Evolutionary conservation across 2,329 filamentous ascomycete genomes (phyloP).

Genomic region (Aureobasidium musti): DNA sequence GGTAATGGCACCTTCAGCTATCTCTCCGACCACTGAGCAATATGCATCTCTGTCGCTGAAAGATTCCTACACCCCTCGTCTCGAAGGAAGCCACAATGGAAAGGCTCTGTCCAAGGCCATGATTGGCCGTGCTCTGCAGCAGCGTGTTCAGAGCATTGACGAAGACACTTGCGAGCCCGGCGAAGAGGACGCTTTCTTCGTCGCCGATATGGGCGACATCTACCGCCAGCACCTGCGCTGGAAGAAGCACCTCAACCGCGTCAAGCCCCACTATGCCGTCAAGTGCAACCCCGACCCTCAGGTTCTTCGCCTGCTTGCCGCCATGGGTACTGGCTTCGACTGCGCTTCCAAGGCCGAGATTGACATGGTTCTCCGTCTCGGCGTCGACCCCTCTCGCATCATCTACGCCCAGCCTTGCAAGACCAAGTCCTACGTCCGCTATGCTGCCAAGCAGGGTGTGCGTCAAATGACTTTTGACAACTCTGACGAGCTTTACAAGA

Average conservation of each 20-base stretch:
- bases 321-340: constrained; percentile 92
- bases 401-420: constrained; percentile 99
- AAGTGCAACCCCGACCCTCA: constrained; percentile 97
- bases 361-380: constrained; percentile 81
- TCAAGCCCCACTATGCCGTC: constrained; percentile 97
- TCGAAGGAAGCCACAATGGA: constrained; percentile 47
- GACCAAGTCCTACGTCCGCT: constrained; percentile 96
- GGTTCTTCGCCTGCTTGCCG: constrained; percentile 82
- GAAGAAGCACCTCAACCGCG: constrained; percentile 89
- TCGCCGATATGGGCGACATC: constrained; percentile 95
- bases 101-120: constrained; percentile 68
- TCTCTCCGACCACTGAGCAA: constrained; percentile 50
- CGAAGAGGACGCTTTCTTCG: constrained; percentile 97
- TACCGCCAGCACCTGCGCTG: constrained; percentile 98
- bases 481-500: constrained; percentile 95
- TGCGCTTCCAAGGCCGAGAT: constrained; percentile 98
- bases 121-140: constrained; percentile 83
- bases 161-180: constrained; percentile 85
- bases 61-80: constrained; percentile 34
- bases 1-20: constrained; percentile 73
- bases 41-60: constrained; percentile 45
- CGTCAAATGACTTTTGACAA: constrained; percentile 99
- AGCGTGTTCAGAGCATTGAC: constrained; percentile 80
- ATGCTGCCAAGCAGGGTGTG: constrained; percentile 79
- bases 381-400: constrained; percentile 83